Conservation (phyloP, 192 early-diverging fungal genomes). For the Dissophora ornata region DNA sequence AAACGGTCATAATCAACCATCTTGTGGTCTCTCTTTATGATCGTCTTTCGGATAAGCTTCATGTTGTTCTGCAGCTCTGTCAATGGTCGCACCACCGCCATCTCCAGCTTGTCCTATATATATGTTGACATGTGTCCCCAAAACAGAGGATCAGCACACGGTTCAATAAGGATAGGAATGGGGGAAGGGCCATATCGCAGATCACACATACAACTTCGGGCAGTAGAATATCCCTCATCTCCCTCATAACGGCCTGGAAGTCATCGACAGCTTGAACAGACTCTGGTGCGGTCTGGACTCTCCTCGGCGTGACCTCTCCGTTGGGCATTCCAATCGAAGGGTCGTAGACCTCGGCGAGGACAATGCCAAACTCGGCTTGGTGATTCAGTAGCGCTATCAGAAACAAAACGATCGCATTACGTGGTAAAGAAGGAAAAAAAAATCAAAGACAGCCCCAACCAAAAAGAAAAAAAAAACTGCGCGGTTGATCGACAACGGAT, state of each 20-base stretch:
- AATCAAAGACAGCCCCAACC: not conserved
- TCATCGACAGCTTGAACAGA: slow-evolving; percentile 46
- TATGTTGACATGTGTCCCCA: not conserved
- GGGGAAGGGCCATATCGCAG: too few relatives aligned
- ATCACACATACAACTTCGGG: slow-evolving; percentile 46
- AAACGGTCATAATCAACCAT: slow-evolving; percentile 93
- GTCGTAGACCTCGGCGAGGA: slow-evolving; percentile 53
- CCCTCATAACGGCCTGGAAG: slow-evolving; percentile 44
- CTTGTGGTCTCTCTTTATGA: slow-evolving; percentile 93
- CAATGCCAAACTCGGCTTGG: slow-evolving; percentile 54
- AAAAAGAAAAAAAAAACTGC: not conserved
- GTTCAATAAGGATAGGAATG: too few relatives aligned
- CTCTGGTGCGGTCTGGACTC: slow-evolving; percentile 43
- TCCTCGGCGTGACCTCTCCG: slow-evolving; percentile 40
- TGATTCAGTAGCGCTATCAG: slow-evolving; percentile 48
- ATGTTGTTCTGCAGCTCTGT: slow-evolving; percentile 80
- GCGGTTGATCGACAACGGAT: not conserved
- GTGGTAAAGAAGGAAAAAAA: not conserved
- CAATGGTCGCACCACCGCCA: slow-evolving; percentile 80
- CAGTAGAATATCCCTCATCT: slow-evolving; percentile 50
- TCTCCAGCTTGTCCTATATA: slow-evolving; percentile 78
- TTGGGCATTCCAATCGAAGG: slow-evolving; percentile 24
- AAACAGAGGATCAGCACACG: too few relatives aligned
- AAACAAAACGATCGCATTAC: not conserved
- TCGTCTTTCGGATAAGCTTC: slow-evolving; percentile 82